Conservation (phyloP, 78 protist genomes). For the Monosiga brevicollis region DNA sequence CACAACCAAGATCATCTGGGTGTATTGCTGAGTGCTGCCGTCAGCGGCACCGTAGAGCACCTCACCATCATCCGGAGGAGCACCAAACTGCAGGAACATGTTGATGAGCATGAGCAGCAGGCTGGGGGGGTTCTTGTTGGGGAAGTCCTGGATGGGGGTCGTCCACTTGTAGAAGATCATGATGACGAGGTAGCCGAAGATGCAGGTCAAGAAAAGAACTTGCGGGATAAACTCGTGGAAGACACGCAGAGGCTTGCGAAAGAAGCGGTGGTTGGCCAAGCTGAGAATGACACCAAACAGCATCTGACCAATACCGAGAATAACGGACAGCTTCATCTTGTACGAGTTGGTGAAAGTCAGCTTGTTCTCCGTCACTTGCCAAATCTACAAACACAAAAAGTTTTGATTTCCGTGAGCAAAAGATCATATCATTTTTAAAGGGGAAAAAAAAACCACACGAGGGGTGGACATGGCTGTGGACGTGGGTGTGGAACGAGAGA, state of each 20-base stretch:
- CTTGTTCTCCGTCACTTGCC: slow-evolving; percentile 75
- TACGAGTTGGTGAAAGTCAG: slow-evolving; percentile 87
- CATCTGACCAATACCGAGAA: slow-evolving; percentile 97
- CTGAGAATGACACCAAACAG: slow-evolving; percentile 74
- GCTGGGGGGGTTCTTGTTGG: slow-evolving; percentile 31
- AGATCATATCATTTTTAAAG: neutral
- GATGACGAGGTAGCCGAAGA: slow-evolving; percentile 92
- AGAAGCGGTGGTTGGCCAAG: slow-evolving; percentile 64
- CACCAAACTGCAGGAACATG: slow-evolving; percentile 68
- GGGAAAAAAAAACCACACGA: neutral
- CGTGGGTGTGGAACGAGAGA: neutral
- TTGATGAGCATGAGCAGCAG: slow-evolving; percentile 64
- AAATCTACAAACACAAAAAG: slow-evolving; percentile 4
- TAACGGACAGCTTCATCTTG: slow-evolving; percentile 98
- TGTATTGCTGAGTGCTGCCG: neutral
- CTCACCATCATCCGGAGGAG: neutral
- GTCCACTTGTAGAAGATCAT: slow-evolving; percentile 79
- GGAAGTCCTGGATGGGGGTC: neutral
- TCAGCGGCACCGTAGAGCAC: neutral
- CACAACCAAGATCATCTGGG: slow-evolving; percentile 58
- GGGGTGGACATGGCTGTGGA: neutral
- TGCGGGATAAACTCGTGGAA: slow-evolving; percentile 84
- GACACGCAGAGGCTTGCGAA: slow-evolving; percentile 34
- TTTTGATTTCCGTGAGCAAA: neutral
- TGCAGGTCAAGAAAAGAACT: slow-evolving; percentile 79